These are phyloP conservation scores for Lecanicillium sp. DNA, from an alignment of 2,329 filamentous ascomycete species.

Conservation along the genomic window DNA sequence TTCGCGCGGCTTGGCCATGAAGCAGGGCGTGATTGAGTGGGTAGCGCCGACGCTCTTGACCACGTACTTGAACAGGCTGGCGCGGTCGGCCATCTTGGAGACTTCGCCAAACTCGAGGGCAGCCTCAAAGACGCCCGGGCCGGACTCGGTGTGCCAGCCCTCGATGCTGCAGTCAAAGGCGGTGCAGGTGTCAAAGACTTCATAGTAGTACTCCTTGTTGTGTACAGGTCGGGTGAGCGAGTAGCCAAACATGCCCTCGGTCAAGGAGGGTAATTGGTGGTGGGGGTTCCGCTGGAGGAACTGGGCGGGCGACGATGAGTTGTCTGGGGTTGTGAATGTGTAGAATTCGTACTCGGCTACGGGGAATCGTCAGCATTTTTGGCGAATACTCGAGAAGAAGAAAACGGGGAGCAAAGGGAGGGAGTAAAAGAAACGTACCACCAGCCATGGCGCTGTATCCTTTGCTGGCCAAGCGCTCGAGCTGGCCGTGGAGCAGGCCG, in stretches of 20 bases:
- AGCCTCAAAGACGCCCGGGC: constrained; percentile 91
- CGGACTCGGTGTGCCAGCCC: constrained; percentile 93
- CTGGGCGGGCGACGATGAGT: constrained; percentile 58
- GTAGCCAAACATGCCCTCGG: constrained; percentile 95
- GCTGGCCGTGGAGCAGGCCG: constrained; percentile 61
- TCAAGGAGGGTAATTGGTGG: constrained; percentile 66
- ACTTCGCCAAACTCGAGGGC: constrained; percentile 88
- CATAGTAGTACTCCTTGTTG: constrained; percentile 89
- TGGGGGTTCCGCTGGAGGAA: constrained; percentile 70
- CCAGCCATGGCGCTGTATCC: constrained; percentile 85
- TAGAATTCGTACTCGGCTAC: constrained; percentile 93
- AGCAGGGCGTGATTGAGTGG: constrained; percentile 89
- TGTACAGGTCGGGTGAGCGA: constrained; percentile 79
- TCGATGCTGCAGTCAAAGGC: constrained; percentile 77
- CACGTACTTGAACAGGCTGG: constrained; percentile 87
- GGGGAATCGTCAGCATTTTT: not conserved
- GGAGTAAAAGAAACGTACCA: constrained; percentile 52
- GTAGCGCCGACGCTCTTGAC: constrained; percentile 84
- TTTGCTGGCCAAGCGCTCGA: constrained; percentile 57
- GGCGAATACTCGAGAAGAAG: constrained; percentile 2
- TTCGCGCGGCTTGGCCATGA: constrained; percentile 95
- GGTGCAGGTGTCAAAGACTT: constrained; percentile 72
- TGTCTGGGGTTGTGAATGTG: constrained; percentile 67
- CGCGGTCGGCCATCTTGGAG: constrained; percentile 82
- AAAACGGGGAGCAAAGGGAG: constrained; percentile 1